These are phyloP conservation scores for Trametes cinnabarina DNA, from an alignment of 768 basidiomycete genomes.

Conservation along the genomic window DNA sequence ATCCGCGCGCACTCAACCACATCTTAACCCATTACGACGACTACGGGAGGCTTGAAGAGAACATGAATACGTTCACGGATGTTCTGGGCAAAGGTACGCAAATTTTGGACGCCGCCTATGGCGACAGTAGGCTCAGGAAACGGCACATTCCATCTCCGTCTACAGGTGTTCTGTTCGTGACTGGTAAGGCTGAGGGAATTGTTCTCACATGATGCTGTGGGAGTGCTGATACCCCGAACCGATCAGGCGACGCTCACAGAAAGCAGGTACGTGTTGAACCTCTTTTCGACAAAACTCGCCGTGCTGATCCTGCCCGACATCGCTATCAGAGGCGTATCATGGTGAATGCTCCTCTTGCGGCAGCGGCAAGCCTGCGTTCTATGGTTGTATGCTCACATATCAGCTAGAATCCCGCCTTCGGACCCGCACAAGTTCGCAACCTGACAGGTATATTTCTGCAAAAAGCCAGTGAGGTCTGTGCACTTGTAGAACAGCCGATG, in stretches of 20 bases:
- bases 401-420: slow-evolving; percentile 63
- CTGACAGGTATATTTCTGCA: slow-evolving; percentile 55
- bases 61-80: slow-evolving; percentile 21
- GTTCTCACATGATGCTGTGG: too few relatives aligned
- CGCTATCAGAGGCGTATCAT: slow-evolving; percentile 25
- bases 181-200: not conserved
- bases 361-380: not conserved
- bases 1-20: slow-evolving; percentile 62
- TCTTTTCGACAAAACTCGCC: not conserved
- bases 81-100: not conserved
- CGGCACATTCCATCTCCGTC: not conserved
- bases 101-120: not conserved
- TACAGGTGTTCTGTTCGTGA: not conserved
- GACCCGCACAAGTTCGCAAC: slow-evolving; percentile 54
- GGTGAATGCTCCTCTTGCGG: too few relatives aligned
- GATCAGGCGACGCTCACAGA: not conserved
- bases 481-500: not conserved
- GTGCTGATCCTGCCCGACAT: too few relatives aligned
- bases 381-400: not conserved
- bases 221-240: too few relatives aligned
- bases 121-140: not conserved
- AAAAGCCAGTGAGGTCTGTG: slow-evolving; percentile 48
- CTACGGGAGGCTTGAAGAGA: slow-evolving; percentile 54
- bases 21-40: slow-evolving; percentile 54
- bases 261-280: not conserved